Base-by-base conservation (phyloP, 495 filamentous ascomycete genomes). In the Daldinia concentrica region DNA sequence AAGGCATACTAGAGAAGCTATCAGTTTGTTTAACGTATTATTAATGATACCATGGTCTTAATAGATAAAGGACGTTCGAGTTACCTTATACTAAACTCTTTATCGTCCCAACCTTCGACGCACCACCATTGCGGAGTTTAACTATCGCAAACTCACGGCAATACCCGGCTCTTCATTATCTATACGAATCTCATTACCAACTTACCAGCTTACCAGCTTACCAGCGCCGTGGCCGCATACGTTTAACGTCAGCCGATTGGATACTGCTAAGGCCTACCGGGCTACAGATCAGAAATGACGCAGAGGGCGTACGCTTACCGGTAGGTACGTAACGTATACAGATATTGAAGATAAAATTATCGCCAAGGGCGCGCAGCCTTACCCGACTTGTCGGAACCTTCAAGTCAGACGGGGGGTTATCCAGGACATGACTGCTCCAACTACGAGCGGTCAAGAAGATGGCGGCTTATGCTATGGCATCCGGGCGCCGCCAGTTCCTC, bases 291-390 rank as follows among this genome's bases (percentile, higher is more conserved):
- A 34, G 39, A 58, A 54, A 36, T 62, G 45, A 39, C 48, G 37
- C 69, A 45, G 52, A 68, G 27, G 69, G 69, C 69, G 69, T 30
- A 68, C 26, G 63, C 58, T 67, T 66, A 68, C 69, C 26, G 39
- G 15, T 29, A 29, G 15, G 50, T 30, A 54, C 27, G 11, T 30
- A 54, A 30, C 12, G 30, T 39, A 15, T 36, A 26, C 1, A 30
- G 5, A 59, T 24, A 24, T 7, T n/a, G 19, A 48, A 30, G 64
- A 68, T 68, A 64, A 68, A 59, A 59, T 72, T 37, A 37, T 51
- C 50, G 32, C 60, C 29, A 61, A 67, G 60, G 59, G 64, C 64
- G 58, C 48, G 60, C 52, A 64, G 48, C 55, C 39, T 56, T 57
- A 73, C 57, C 69, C 61, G 50, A 61, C 56, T 61, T 51, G 60